Conservation (phyloP, 2,329 filamentous ascomycete genomes). For the Plectosphaerella cucumerina region DNA sequence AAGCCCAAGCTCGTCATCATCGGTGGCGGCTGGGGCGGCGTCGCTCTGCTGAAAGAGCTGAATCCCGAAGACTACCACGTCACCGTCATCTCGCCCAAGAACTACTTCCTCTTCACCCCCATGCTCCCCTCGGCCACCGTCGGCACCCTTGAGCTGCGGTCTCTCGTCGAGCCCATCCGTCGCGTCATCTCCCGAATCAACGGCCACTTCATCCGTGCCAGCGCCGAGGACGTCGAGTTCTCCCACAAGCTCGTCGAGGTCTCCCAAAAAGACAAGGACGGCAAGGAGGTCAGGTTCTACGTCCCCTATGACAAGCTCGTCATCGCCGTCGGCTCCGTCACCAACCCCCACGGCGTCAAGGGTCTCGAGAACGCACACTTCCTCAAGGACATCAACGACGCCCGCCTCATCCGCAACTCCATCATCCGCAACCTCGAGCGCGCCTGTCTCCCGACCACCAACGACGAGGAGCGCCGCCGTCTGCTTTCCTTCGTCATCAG, state of each 20-base stretch:
- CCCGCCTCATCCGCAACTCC: conserved; percentile 80
- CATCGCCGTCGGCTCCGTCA: conserved; percentile 84
- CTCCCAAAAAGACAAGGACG: conserved; percentile 64
- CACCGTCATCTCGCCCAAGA: conserved; percentile 88
- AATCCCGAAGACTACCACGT: conserved; percentile 92
- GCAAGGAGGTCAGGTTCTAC: conserved; percentile 80
- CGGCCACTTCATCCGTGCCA: conserved; percentile 87
- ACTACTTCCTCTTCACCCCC: conserved; percentile 97
- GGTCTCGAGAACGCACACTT: conserved; percentile 92
- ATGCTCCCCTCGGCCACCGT: conserved; percentile 98
- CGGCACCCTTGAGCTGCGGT: conserved; percentile 86
- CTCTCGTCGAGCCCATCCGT: conserved; percentile 87
- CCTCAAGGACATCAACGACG: conserved; percentile 92
- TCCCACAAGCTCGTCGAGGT: conserved; percentile 87
- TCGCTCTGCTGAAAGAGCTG: conserved; percentile 85
- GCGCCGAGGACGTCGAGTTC: conserved; percentile 86
- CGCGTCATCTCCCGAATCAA: conserved; percentile 72
- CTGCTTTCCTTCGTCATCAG: conserved; percentile 94
- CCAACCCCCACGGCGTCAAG: conserved; percentile 93
- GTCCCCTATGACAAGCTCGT: conserved; percentile 97
- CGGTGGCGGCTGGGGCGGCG: conserved; percentile 91
- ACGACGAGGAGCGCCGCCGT: conserved; percentile 80
- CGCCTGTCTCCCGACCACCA: conserved; percentile 87
- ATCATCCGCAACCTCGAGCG: conserved; percentile 86
- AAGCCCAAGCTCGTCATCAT: conserved; percentile 92